Percentiles rank a stretch among this genome's conserved stretches.
These are phyloP conservation scores for Trypanosomatidae sp. DNA, from an alignment of 208 protist genomes.

Conservation along the genomic window DNA sequence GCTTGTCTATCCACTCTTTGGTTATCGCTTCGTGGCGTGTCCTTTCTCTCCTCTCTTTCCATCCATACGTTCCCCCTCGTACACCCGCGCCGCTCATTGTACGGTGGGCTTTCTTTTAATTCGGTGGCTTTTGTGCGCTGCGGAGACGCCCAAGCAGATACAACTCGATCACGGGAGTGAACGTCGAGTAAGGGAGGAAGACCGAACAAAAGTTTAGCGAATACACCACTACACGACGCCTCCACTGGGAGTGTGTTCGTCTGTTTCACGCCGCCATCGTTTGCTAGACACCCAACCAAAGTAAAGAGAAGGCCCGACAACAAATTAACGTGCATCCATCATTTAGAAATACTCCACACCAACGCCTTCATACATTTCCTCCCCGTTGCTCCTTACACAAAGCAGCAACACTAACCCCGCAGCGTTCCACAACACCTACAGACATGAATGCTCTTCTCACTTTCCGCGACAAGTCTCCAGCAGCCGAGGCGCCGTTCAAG, in stretches of 20 bases:
- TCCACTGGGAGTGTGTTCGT: background rate
- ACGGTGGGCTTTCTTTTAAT: background rate
- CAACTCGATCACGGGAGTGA: background rate
- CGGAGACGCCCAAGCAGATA: background rate
- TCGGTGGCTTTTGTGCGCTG: background rate
- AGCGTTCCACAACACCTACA: background rate
- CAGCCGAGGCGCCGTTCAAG: slow-evolving; percentile 9
- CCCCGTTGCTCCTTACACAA: background rate
- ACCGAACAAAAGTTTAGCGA: no score
- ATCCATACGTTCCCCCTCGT: background rate
- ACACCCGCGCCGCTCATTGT: background rate
- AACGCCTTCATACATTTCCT: background rate
- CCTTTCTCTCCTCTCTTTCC: background rate
- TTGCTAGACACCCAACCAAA: background rate
- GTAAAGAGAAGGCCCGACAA: background rate
- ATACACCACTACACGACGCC: background rate
- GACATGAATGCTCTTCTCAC: slow-evolving; percentile 8
- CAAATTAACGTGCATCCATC: background rate
- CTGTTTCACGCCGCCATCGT: background rate
- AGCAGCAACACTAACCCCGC: background rate
- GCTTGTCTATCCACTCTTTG: no score
- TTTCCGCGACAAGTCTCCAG: slow-evolving; percentile 23
- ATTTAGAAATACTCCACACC: background rate
- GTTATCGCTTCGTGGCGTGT: background rate
- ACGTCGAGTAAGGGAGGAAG: background rate